Evolutionary conservation across 2,329 filamentous ascomycete genomes (phyloP), one percentile per base, ranked within the genome.

Genomic region (Cytospora chrysosperma): DNA sequence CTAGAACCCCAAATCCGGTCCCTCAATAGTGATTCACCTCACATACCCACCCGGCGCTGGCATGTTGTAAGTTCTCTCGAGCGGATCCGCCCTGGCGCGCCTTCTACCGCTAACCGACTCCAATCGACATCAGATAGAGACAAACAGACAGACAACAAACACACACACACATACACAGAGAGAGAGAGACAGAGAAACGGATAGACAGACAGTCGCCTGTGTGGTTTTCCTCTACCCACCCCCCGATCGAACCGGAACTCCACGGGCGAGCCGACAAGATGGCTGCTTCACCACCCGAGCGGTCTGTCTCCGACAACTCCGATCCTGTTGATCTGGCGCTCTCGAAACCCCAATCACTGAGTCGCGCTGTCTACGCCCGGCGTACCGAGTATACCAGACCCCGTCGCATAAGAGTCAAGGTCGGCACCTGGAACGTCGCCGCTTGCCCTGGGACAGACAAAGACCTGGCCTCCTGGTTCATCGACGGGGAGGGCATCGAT

Each of bases 401-500:
- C 51, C 88, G 88, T 73, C 84, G 84, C 57, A 86, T 97, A 69
- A 88, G 88, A 68, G 85, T 99, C 75, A 97, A 97, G 77, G 84
- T 99, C 58, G 95, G 94, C 50, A 90, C 91, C 0, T 99, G 95
- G 95, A 99, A 99, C 76, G 92, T 97, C 19, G 95, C 93, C 4
- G 88, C 89, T 1, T 88, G 90, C 68, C 87, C 91, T 15, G 92
- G 91, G 27, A 93, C 92, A 0, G 93, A 97, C 75, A 91, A 92
- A 69, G 95, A 98, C 72, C 79, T 99, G 6, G 90, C 87, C 9
- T 86, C 85, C 34, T 99, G 95, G 95, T 97, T 99, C 73, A 84
- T 96, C 9, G 81, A 87, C 13, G 91, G 89, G 19, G 85, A 90
- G 70, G 91, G 90, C 7, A 76, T 93, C 9, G 85, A 89, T 64